These are phyloP conservation scores for Syzygium grande DNA, from an alignment of 345 rosid species.

Conservation along the genomic window DNA sequence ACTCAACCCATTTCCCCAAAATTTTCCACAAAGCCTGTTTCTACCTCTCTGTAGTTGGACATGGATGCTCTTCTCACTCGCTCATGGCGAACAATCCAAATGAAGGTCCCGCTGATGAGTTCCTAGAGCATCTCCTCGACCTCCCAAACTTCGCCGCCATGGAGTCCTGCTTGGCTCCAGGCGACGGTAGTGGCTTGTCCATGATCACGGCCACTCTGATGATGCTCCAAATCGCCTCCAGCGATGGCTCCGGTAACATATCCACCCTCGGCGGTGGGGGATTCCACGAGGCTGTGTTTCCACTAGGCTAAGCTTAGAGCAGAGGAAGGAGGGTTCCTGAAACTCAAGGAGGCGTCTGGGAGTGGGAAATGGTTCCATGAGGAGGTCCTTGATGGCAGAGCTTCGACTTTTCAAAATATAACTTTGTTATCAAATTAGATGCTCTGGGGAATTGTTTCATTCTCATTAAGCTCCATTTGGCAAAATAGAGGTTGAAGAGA, in stretches of 20 bases:
- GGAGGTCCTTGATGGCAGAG: conserved; percentile 59
- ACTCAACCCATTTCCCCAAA: neutral
- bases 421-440: conserved; percentile 5
- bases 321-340: conserved; percentile 75
- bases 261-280: conserved; percentile 16
- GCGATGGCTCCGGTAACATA: conserved; percentile 43
- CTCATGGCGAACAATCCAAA: conserved; percentile 72
- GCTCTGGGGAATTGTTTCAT: neutral
- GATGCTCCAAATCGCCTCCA: conserved; percentile 80
- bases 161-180: conserved; percentile 36
- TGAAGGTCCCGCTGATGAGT: conserved; percentile 63
- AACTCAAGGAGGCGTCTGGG: conserved; percentile 65
- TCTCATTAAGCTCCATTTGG: neutral
- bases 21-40: neutral
- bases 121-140: conserved; percentile 82
- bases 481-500: conserved; percentile 3
- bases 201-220: conserved; percentile 47
- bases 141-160: conserved; percentile 59
- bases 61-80: conserved; percentile 10
- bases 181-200: conserved; percentile 33
- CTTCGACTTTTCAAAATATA: conserved; percentile 57
- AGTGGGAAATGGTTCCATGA: conserved; percentile 64
- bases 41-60: neutral
- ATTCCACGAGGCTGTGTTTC: conserved; percentile 66
- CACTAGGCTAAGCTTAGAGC: conserved; percentile 78